These are phyloP conservation scores for Aspergillus asperescens DNA, from an alignment of 495 filamentous ascomycete genomes.

Conservation along the genomic window DNA sequence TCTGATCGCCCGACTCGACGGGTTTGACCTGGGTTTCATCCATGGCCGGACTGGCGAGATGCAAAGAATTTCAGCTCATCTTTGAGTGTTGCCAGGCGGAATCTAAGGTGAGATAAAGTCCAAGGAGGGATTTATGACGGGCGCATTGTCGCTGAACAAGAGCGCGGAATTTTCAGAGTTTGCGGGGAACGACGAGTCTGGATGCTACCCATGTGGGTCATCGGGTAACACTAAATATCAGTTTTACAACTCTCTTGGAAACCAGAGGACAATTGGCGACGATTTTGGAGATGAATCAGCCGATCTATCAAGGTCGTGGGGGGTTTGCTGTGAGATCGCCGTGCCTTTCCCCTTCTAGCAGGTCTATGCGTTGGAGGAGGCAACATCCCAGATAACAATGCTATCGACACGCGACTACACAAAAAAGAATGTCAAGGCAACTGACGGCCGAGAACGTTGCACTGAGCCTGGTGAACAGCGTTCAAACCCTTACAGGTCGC, in stretches of 20 bases:
- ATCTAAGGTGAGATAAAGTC: background rate
- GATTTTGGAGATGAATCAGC: too few species aligned
- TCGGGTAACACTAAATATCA: background rate
- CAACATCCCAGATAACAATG: too few species aligned
- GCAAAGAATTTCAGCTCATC: background rate
- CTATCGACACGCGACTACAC: too few species aligned
- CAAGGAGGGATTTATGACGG: background rate
- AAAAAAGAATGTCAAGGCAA: too few species aligned
- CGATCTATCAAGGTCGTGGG: background rate
- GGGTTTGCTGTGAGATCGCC: background rate
- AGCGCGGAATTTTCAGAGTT: background rate
- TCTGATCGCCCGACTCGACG: slow-evolving; percentile 26
- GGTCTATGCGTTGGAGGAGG: slow-evolving; percentile 2
- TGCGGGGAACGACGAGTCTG: background rate
- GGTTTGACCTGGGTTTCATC: slow-evolving; percentile 31
- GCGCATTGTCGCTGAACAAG: background rate
- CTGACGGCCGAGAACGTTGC: too few species aligned
- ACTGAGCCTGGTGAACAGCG: too few species aligned
- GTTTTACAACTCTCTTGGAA: too few species aligned
- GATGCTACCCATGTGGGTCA: background rate
- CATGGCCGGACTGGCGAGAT: slow-evolving; percentile 16
- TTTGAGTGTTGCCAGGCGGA: background rate
- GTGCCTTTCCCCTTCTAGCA: background rate
- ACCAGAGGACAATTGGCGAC: too few species aligned
- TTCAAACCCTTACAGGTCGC: too few species aligned